Base-by-base conservation (phyloP, 352 stramenopile genomes). In the Thraustotheca clavata region DNA sequence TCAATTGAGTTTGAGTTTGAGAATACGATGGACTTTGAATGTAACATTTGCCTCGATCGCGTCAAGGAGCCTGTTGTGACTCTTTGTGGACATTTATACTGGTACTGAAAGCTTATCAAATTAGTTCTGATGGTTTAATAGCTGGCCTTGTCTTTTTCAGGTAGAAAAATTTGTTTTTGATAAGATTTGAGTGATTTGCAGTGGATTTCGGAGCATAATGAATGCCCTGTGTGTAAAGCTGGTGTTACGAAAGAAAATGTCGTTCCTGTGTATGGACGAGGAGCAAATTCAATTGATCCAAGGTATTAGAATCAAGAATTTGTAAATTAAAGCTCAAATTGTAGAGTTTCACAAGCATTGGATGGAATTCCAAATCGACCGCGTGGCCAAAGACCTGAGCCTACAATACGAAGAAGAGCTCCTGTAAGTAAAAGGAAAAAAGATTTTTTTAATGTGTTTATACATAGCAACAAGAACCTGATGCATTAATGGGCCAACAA, bases 211-310 rank as follows among this genome's bases (percentile, higher is more conserved):
- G 77, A 77, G 27, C 87, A 90, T 57, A 83, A 76, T 32, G 83
- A 94, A 67, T 96, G 88, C 40, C 88, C 88, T 7, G 87, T 96
- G 60, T 96, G 88, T 77, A 96, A 96, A 67, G 88, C 88, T 32
- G 87, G 87, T 43, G 87, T 96, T 31, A 94, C 79, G 32, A 77
- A 87, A 43, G 86, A 92, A 31, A 96, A 96, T 54, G 84, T 96
- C 22, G 89, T 96, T 48, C 88, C 88, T 0, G 80, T 96, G 4
- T 96, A 95, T 69, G 80, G 82, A 29, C 73, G 87, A 55, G 84
- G 84, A 18, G 67, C 77, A n/a, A 79, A 91, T 34, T 67, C 78
- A 22, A 69, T 79, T 7, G 87, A 96, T 68, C 82, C 87, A 33
- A 68, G 80, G 73, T 77, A 46, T 33, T 4, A 12, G 22, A 9